Evolutionary conservation across 306 rosid genomes (phyloP).

Genomic region (Lablab purpureus): DNA sequence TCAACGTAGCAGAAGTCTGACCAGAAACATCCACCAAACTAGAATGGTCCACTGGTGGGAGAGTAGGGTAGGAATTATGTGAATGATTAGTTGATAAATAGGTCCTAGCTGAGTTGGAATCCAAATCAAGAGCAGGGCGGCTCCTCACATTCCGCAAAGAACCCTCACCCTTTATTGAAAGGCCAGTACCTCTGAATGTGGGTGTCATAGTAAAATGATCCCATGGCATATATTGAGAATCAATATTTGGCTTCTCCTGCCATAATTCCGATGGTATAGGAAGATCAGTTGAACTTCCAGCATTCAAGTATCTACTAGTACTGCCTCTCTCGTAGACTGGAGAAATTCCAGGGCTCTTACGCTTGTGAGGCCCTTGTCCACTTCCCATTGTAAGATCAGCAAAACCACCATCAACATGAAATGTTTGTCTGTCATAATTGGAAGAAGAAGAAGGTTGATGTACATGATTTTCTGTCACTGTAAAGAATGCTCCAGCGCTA

Average conservation of each 20-base stretch:
- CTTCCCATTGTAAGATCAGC: conserved; percentile 77
- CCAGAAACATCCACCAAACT: conserved; percentile 59
- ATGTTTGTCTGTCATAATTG: conserved; percentile 68
- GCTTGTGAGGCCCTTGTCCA: conserved; percentile 80
- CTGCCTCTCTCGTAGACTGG: conserved; percentile 78
- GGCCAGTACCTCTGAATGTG: conserved; percentile 68
- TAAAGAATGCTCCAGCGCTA: conserved; percentile 62
- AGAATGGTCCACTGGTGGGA: conserved; percentile 61
- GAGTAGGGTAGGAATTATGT: conserved; percentile 54
- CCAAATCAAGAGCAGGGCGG: conserved; percentile 77
- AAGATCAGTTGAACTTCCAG: conserved; percentile 74
- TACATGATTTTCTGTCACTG: conserved; percentile 58
- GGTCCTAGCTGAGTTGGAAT: conserved; percentile 67
- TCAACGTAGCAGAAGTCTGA: conserved; percentile 58
- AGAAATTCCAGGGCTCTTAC: conserved; percentile 86
- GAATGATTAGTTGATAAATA: conserved; percentile 63
- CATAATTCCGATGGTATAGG: conserved; percentile 65
- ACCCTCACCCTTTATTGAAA: conserved; percentile 74
- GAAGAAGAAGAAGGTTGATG: conserved; percentile 71
- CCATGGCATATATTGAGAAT: conserved; percentile 79
- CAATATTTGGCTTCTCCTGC: conserved; percentile 71
- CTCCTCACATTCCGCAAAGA: conserved; percentile 86
- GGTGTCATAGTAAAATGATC: conserved; percentile 66
- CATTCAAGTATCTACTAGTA: conserved; percentile 65
- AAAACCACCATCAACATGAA: conserved; percentile 69